These are phyloP conservation scores for Serpula lacrymans DNA, from an alignment of 768 basidiomycete genomes.

Conservation along the genomic window DNA sequence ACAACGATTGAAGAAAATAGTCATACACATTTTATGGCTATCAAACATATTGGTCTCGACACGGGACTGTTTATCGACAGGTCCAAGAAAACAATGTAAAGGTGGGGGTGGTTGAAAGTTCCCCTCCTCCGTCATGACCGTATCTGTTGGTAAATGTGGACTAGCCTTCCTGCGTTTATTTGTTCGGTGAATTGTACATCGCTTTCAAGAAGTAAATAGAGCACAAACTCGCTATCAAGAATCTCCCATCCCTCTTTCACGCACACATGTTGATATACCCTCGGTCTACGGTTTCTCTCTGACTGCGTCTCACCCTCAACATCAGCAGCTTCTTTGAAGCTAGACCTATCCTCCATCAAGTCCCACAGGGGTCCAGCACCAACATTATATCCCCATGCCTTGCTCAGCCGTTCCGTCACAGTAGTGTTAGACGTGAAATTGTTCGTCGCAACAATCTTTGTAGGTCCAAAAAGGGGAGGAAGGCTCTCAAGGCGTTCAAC, in stretches of 20 bases:
- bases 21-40: slow-evolving; percentile 54
- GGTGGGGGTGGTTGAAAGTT: slow-evolving; percentile 49
- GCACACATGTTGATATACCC: slow-evolving; percentile 46
- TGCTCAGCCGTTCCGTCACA: slow-evolving; percentile 57
- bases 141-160: slow-evolving; percentile 57
- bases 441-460: slow-evolving; percentile 46
- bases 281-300: slow-evolving; percentile 55
- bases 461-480: slow-evolving; percentile 49
- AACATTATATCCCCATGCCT: slow-evolving; percentile 70
- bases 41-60: slow-evolving; percentile 55
- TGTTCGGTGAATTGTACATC: slow-evolving; percentile 1
- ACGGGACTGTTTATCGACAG: slow-evolving; percentile 47
- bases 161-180: slow-evolving; percentile 45
- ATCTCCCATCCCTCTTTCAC: slow-evolving; percentile 45
- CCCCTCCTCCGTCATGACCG: slow-evolving; percentile 47
- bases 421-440: slow-evolving; percentile 47
- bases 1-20: slow-evolving; percentile 1
- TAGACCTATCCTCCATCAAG: slow-evolving; percentile 70
- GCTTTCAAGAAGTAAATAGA: slow-evolving; percentile 6
- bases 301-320: slow-evolving; percentile 34
- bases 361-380: slow-evolving; percentile 81
- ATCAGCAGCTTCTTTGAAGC: slow-evolving; percentile 62
- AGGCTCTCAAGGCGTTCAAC: slow-evolving; percentile 55
- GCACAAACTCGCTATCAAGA: slow-evolving; percentile 46
- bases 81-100: slow-evolving; percentile 66